Evolutionary conservation across 2,329 filamentous ascomycete genomes (phyloP), one percentile per base, ranked within the genome.

Genomic region (Fragosphaeria purpurea): DNA sequence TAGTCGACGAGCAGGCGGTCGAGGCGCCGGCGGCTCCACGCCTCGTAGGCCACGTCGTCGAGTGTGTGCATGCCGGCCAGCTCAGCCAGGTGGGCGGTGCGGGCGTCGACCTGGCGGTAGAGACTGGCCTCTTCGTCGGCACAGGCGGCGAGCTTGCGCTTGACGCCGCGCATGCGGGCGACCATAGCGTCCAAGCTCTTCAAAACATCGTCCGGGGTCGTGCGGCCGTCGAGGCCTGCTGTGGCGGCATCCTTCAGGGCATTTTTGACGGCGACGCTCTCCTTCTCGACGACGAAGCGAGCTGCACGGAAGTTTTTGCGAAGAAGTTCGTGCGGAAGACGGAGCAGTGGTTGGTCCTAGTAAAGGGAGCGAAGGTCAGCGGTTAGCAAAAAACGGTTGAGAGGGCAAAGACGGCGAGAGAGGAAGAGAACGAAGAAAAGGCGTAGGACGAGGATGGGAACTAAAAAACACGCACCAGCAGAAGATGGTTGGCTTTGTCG

Each of bases 1-100:
- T 96, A 95, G 63, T 98, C 93, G n/a, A 95, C 86, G 45, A 98
- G 69, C 52, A 97, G 70, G 13, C 93, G 76, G 66, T 95, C 86
- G 43, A 98, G 73, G 30, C 93, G 76, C 40, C 80, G 80, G 50
- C 87, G 80, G 54, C 85, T 88, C 93, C 93, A 98, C 51, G 79
- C 74, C 62, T 97, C 91, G 68, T 97, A 98, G 62, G 88, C 88
- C 59, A 95, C 88, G 64, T 98, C 93, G 48, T 88, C 86, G 54
- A 96, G 74, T 54, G 81, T 86, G 51, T 85, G 79, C 60, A 97
- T 87, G 43, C 77, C 69, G 65, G 93, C 88, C 5, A 98, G 74
- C 58, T 89, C 82, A 58, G 87, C 79, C 37, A 98, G 73, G 67
- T 98, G 90, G 32, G 78, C 72, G 52, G 95, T 82, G 35, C 93